Evolutionary conservation across 345 rosid species (phyloP).

Genomic region (Aquilaria yunnanensis): DNA sequence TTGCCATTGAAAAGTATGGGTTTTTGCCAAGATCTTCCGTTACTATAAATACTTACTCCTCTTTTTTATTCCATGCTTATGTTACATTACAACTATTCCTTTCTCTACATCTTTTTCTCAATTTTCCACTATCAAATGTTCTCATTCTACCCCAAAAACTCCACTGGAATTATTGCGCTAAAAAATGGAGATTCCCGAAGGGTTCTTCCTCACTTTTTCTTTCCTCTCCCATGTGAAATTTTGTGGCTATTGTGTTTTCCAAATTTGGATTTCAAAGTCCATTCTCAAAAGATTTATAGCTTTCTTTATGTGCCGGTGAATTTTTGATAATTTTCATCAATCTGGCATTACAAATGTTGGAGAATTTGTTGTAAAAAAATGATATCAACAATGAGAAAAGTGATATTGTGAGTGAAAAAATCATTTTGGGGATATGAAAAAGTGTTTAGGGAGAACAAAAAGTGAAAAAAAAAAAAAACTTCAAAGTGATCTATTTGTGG

Average conservation of each 20-base stretch:
- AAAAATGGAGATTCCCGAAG: slow-evolving; percentile 12
- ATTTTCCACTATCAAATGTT: not conserved
- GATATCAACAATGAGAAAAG: no score
- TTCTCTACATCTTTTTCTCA: not conserved
- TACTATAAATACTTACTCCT: slow-evolving; percentile 30
- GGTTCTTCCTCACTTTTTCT: slow-evolving; percentile 19
- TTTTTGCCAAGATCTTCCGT: not conserved
- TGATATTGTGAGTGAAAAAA: no score
- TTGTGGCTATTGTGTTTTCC: not conserved
- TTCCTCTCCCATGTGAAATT: slow-evolving; percentile 34
- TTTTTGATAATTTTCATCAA: no score
- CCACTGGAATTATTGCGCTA: slow-evolving; percentile 16
- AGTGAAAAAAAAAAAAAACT: no score
- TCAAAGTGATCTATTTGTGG: no score
- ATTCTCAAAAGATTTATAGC: no score
- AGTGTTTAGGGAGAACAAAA: no score
- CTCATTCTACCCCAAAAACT: not conserved
- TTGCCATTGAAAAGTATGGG: slow-evolving; percentile 1
- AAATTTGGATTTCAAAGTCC: not conserved
- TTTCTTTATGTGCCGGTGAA: no score
- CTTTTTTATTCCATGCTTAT: slow-evolving; percentile 1
- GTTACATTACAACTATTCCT: not conserved
- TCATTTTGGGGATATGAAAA: no score
- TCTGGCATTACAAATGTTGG: no score
- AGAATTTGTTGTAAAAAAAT: no score